Percentiles rank a stretch among this genome's conserved stretches.
Conservation (phyloP, 2,329 filamentous ascomycete genomes). For the Orbilia oligospora region DNA sequence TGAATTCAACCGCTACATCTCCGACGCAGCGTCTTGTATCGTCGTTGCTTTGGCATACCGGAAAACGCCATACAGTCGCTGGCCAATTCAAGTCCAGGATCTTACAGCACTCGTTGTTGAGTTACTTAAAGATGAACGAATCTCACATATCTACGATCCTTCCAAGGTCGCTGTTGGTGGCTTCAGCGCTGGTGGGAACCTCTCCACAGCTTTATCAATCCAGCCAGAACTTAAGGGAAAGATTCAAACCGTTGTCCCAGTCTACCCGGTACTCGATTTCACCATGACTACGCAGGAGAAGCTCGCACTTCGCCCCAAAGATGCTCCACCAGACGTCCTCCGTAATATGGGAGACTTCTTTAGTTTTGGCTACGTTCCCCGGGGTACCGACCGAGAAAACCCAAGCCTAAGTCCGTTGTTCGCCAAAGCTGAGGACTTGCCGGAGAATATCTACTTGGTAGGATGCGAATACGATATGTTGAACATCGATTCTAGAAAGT, state of each 20-base stretch:
- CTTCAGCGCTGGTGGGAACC: conserved; percentile 72
- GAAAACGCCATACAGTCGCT: conserved; percentile 69
- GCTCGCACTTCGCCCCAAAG: conserved; percentile 16
- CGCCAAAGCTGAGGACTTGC: conserved; percentile 62
- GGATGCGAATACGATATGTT: conserved; percentile 63
- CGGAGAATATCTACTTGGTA: conserved; percentile 62
- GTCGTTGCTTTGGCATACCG: conserved; percentile 71
- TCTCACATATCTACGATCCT: conserved; percentile 68
- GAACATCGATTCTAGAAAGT: conserved; percentile 46
- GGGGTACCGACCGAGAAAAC: conserved; percentile 63
- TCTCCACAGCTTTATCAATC: conserved; percentile 63
- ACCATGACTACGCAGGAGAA: conserved; percentile 43
- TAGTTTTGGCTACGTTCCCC: conserved; percentile 62
- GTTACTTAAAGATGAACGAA: conserved; percentile 67
- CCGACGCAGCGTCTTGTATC: conserved; percentile 67
- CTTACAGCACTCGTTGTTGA: conserved; percentile 68
- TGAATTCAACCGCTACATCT: conserved; percentile 69
- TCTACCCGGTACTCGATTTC: conserved; percentile 51
- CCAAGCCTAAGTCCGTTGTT: conserved; percentile 63
- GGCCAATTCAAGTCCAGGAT: conserved; percentile 69
- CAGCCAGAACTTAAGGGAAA: conserved; percentile 32
- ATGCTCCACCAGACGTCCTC: conserved; percentile 40
- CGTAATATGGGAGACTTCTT: conserved; percentile 58
- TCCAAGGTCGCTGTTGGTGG: conserved; percentile 68
- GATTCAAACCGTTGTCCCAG: conserved; percentile 44